Conservation (phyloP, 1,139 yeast genomes). For the Starmera stellimalicola region DNA sequence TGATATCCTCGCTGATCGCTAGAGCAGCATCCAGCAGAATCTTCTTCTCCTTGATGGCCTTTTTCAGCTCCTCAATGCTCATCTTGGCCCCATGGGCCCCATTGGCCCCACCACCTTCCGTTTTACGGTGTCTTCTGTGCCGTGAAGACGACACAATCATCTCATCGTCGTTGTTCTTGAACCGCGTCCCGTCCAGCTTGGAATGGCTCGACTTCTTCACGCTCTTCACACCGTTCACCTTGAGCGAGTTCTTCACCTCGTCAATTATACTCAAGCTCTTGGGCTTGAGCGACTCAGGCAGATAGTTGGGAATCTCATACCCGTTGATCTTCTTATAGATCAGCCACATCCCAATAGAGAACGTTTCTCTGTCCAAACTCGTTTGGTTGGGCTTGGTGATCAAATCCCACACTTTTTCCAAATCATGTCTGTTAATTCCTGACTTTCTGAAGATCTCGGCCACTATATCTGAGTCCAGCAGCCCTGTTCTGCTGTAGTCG, state of each 20-base stretch:
- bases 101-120: slow-evolving; percentile 2
- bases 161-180: slow-evolving; percentile 34
- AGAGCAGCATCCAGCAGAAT: slow-evolving; percentile 46
- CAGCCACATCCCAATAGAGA: slow-evolving; percentile 77
- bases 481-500: slow-evolving; percentile 62
- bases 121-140: slow-evolving; percentile 16
- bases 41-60: slow-evolving; percentile 50
- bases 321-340: slow-evolving; percentile 71
- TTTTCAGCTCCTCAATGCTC: slow-evolving; percentile 41
- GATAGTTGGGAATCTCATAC: slow-evolving; percentile 56
- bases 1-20: slow-evolving; percentile 11
- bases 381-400: slow-evolving; percentile 66
- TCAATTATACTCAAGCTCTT: slow-evolving; percentile 64
- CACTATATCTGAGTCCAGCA: slow-evolving; percentile 69
- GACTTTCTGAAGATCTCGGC: slow-evolving; percentile 79
- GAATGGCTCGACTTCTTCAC: slow-evolving; percentile 16
- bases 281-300: slow-evolving; percentile 69
- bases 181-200: slow-evolving; percentile 19
- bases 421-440: slow-evolving; percentile 71
- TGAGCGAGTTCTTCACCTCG: slow-evolving; percentile 33
- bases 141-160: slow-evolving; percentile 19
- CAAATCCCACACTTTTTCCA: slow-evolving; percentile 84
- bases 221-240: slow-evolving; percentile 3
- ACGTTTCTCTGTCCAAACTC: slow-evolving; percentile 66
- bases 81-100: slow-evolving; percentile 10